These are phyloP conservation scores for Lichtheimia ornata DNA, from an alignment of 371 early-diverging fungal species.

Conservation along the genomic window DNA sequence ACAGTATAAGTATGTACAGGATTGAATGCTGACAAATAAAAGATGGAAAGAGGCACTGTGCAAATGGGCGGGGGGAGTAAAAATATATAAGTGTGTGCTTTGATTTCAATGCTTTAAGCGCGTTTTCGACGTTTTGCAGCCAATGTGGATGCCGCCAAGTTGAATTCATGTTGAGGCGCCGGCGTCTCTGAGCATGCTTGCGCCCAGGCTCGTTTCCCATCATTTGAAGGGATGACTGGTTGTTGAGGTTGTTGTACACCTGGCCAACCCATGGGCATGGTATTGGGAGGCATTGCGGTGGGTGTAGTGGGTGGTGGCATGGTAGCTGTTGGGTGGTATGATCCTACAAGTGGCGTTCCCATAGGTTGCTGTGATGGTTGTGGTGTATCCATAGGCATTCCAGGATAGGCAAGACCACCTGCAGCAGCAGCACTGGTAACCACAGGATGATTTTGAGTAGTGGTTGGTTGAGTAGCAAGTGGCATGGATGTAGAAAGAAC, in stretches of 20 bases:
- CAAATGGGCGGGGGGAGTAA: background rate
- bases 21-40: background rate
- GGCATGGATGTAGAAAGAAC: slow-evolving; percentile 3
- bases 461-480: background rate
- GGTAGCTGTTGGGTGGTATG: background rate
- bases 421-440: background rate
- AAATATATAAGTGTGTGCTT: background rate
- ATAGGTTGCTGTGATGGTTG: background rate
- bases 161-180: slow-evolving; percentile 11
- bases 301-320: slow-evolving; percentile 4
- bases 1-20: background rate
- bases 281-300: background rate
- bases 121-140: slow-evolving; percentile 4
- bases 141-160: slow-evolving; percentile 3
- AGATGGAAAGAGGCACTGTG: background rate
- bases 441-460: background rate
- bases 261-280: slow-evolving; percentile 2
- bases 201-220: slow-evolving; percentile 36
- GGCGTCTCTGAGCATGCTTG: slow-evolving; percentile 10
- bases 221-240: slow-evolving; percentile 34
- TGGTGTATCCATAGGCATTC: slow-evolving; percentile 2
- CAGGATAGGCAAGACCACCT: background rate
- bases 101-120: background rate
- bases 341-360: background rate
- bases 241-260: slow-evolving; percentile 4